A percentile compares a stretch with the other conserved stretches of the same genome.
These are phyloP conservation scores for Apiotrichum siamense DNA, from an alignment of 1,284 basidiomycete genomes.

Conservation along the genomic window DNA sequence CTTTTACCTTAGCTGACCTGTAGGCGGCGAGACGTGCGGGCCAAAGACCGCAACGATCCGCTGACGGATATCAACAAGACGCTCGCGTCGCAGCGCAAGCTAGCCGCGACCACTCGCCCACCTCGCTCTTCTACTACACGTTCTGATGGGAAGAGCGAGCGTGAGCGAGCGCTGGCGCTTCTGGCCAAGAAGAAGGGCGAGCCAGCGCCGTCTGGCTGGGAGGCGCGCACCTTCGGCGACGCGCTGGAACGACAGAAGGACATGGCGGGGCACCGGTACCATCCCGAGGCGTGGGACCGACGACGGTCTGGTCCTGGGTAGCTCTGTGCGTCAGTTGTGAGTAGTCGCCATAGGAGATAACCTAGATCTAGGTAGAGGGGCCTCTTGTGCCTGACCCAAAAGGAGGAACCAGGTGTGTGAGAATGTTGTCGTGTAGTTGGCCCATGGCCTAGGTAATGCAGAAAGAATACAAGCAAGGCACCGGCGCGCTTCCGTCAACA, in stretches of 20 bases:
- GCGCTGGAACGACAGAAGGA: constrained; percentile 39
- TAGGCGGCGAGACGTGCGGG: constrained; percentile 42
- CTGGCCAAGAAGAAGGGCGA: constrained; percentile 29
- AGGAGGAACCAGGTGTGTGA: too few species aligned
- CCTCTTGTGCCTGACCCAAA: too few species aligned
- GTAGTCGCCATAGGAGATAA: background rate
- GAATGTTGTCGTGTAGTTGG: too few species aligned
- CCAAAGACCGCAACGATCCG: constrained; percentile 40
- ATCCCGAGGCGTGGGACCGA: background rate
- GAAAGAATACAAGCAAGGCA: too few species aligned
- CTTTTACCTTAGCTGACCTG: too few species aligned
- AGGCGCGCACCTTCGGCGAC: constrained; percentile 36
- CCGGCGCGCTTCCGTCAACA: too few species aligned
- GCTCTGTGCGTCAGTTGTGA: too few species aligned
- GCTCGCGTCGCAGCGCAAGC: constrained; percentile 3
- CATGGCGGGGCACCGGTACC: constrained; percentile 30
- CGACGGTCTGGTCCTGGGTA: background rate
- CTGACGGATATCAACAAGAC: constrained; percentile 33
- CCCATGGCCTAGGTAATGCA: too few species aligned
- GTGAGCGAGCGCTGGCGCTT: constrained; percentile 43
- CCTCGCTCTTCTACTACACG: background rate
- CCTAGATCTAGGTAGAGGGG: too few species aligned
- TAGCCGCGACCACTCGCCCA: background rate
- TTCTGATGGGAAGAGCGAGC: constrained; percentile 26
- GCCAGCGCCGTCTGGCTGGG: background rate